Conservation (phyloP, 2,329 filamentous ascomycete species). For the Colletotrichum scovillei region DNA sequence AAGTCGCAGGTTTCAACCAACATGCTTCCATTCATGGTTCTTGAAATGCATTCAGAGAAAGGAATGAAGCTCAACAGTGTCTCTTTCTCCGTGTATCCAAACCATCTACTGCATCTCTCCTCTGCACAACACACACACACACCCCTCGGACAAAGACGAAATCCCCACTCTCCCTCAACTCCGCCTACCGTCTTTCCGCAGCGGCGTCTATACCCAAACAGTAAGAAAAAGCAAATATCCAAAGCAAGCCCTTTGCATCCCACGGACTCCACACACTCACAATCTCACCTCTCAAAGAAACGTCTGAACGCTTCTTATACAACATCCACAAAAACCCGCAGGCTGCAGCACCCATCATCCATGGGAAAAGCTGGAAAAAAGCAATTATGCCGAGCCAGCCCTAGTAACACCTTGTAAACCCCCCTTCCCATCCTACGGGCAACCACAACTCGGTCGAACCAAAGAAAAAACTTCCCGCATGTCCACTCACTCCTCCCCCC, state of each 20-base stretch:
- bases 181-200: slow-evolving; percentile 13
- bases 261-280: background rate
- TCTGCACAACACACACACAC: background rate
- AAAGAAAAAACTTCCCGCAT: background rate
- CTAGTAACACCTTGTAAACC: background rate
- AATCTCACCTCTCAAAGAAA: too few relatives aligned
- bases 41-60: background rate
- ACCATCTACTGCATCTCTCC: background rate
- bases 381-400: background rate
- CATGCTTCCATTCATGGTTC: background rate
- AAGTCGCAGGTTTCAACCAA: background rate
- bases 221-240: slow-evolving; percentile 23
- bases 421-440: background rate
- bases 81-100: background rate
- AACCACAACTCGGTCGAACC: background rate
- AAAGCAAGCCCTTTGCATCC: background rate
- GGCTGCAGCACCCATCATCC: background rate
- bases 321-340: background rate
- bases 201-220: slow-evolving; percentile 7
- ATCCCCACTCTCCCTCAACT: background rate
- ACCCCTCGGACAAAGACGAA: too few relatives aligned
- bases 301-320: background rate
- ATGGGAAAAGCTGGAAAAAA: background rate
- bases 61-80: background rate
- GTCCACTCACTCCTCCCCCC: background rate